phyloP scores from a whole-genome alignment of 352 stramenopile genomes.

The Pythium guiyangense region DNA sequence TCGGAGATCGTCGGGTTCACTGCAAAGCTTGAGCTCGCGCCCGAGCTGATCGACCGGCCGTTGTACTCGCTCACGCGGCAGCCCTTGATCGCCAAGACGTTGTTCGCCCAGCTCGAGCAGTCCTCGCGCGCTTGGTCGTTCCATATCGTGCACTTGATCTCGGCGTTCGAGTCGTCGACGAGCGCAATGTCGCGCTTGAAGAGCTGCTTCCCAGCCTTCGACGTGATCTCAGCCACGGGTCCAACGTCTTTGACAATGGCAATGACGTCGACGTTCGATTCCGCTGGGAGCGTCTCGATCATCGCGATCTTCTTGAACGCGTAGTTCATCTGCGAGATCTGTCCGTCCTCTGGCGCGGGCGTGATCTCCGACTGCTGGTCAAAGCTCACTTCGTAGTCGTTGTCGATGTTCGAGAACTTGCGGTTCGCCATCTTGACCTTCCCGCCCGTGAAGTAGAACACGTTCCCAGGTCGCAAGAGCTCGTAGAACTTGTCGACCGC shows the following conservation, averaged over 20 bases:
- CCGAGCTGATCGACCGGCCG: constrained; percentile 85
- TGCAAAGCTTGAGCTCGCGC: constrained; percentile 72
- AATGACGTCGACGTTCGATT: constrained; percentile 94
- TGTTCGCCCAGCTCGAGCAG: constrained; percentile 83
- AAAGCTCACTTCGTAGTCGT: constrained; percentile 98
- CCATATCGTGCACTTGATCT: constrained; percentile 97
- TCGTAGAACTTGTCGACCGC: constrained; percentile 97
- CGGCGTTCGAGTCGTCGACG: constrained; percentile 93
- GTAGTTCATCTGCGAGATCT: constrained; percentile 91
- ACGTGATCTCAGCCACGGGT: constrained; percentile 90
- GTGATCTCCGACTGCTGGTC: constrained; percentile 95
- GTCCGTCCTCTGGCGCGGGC: constrained; percentile 79
- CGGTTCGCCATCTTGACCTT: constrained; percentile 97
- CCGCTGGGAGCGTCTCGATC: constrained; percentile 84
- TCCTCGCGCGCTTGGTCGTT: constrained; percentile 87
- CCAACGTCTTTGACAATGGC: constrained; percentile 93
- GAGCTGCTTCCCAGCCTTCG: constrained; percentile 94
- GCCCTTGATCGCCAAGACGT: constrained; percentile 95
- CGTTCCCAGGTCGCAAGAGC: constrained; percentile 74
- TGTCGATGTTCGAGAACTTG: constrained; percentile 96
- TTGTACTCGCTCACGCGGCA: constrained; percentile 94
- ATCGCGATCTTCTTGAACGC: constrained; percentile 93
- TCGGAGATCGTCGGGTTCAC: constrained; percentile 87
- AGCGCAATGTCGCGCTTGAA: constrained; percentile 96
- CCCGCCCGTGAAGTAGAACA: constrained; percentile 95